phyloP scores from a whole-genome alignment of 306 rosid genomes.

The Sophora flavescens region DNA sequence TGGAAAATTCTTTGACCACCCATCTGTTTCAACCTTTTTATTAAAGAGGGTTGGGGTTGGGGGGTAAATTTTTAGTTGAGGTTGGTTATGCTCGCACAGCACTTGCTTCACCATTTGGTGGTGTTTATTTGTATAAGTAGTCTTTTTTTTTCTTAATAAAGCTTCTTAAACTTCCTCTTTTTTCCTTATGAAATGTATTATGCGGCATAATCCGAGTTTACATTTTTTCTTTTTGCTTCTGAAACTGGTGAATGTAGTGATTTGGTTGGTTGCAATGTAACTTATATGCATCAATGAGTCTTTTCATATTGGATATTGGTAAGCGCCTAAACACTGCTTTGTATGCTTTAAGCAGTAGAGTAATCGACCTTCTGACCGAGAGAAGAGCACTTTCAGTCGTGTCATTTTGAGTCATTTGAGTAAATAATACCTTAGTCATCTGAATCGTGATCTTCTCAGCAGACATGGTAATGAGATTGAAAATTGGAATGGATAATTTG shows the following conservation, averaged over 20 bases:
- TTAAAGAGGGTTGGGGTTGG: constrained; percentile 35
- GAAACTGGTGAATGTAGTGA: constrained; percentile 50
- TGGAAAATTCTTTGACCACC: constrained; percentile 62
- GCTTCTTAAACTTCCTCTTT: constrained; percentile 53
- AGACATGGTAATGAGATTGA: no score
- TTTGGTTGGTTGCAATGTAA: constrained; percentile 39
- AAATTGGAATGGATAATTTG: no score
- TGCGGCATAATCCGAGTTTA: constrained; percentile 30
- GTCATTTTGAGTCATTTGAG: neutral
- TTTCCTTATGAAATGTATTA: constrained; percentile 40
- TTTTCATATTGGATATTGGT: constrained; percentile 10
- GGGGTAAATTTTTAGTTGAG: constrained; percentile 47
- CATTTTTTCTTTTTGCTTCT: constrained; percentile 36
- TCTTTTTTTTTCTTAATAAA: constrained; percentile 62
- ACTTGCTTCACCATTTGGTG: constrained; percentile 46
- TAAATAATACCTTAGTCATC: neutral
- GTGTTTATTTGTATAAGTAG: constrained; percentile 61
- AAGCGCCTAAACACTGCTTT: neutral
- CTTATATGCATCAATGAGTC: constrained; percentile 25
- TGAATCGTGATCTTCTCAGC: no score
- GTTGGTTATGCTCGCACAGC: constrained; percentile 52
- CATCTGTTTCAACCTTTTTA: constrained; percentile 48
- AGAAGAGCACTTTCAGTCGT: neutral
- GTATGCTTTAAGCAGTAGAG: neutral
- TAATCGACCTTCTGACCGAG: constrained; percentile 14